A percentile compares a stretch with the other conserved stretches of the same genome.
Evolutionary conservation across 768 basidiomycete genomes (phyloP).

Genomic region (Auriculariales sp.): DNA sequence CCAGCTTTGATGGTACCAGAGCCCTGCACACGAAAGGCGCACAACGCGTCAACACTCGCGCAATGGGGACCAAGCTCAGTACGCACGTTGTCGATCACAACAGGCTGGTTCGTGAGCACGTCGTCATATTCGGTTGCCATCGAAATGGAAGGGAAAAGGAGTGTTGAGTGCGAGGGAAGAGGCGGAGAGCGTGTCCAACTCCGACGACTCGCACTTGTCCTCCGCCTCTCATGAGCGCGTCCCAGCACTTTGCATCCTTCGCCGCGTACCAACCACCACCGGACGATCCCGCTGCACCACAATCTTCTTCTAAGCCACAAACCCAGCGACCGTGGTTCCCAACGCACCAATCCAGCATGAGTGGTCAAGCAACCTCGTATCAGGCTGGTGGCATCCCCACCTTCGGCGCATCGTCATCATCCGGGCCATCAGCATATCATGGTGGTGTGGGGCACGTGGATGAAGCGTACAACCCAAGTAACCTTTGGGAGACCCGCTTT

Average conservation of each 20-base stretch:
- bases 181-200: no score
- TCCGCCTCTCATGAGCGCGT: no score
- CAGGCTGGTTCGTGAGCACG: conserved; percentile 94
- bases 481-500: conserved; percentile 58
- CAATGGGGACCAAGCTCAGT: conserved; percentile 2
- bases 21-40: conserved; percentile 45
- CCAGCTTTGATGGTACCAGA: conserved; percentile 98
- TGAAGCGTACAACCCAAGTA: conserved; percentile 28
- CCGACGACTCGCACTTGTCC: no score
- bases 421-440: no score
- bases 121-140: conserved; percentile 88
- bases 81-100: conserved; percentile 95
- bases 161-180: background rate
- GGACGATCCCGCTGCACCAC: conserved; percentile 28
- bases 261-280: conserved; percentile 30
- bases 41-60: conserved; percentile 15
- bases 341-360: conserved; percentile 13
- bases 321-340: conserved; percentile 40
- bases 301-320: conserved; percentile 12
- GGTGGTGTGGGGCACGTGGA: conserved; percentile 23
- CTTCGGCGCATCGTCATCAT: conserved; percentile 37
- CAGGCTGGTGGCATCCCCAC: conserved; percentile 56
- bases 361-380: conserved; percentile 32
- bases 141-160: background rate
- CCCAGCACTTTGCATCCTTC: conserved; percentile 1